Percentiles rank a stretch among this genome's conserved stretches.
Evolutionary conservation across 2,329 filamentous ascomycete species (phyloP).

Genomic region (Berkeleyomyces basicola): DNA sequence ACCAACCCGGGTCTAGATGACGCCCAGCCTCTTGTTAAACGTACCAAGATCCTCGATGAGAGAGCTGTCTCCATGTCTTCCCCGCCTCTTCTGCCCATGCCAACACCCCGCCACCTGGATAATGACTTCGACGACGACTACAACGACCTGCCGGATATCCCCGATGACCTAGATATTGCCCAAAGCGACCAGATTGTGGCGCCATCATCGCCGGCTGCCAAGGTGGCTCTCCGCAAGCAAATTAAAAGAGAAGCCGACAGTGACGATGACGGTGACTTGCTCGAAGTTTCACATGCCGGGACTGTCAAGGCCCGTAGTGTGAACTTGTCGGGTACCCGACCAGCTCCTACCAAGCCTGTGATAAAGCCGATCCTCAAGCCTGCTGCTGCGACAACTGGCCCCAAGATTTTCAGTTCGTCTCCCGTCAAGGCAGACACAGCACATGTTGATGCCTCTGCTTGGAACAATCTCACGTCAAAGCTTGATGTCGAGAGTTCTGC

Average conservation of each 20-base stretch:
- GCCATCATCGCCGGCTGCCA: slow-evolving; percentile 73
- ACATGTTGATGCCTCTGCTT: slow-evolving; percentile 59
- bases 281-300: slow-evolving; percentile 71
- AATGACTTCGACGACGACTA: slow-evolving; percentile 40
- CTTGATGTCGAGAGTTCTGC: slow-evolving; percentile 65
- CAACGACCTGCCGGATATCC: slow-evolving; percentile 35
- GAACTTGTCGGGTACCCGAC: slow-evolving; percentile 66
- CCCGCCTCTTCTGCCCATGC: slow-evolving; percentile 21
- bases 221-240: slow-evolving; percentile 55
- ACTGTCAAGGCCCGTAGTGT: slow-evolving; percentile 53
- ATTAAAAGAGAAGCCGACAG: slow-evolving; percentile 43
- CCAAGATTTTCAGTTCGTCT: slow-evolving; percentile 27
- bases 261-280: slow-evolving; percentile 64
- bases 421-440: slow-evolving; percentile 3
- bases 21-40: slow-evolving; percentile 37
- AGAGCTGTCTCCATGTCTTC: slow-evolving; percentile 26
- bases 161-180: slow-evolving; percentile 50
- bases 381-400: slow-evolving; percentile 42
- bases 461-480: slow-evolving; percentile 74
- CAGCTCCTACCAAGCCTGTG: slow-evolving; percentile 36
- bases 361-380: slow-evolving; percentile 47
- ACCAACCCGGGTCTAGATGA: slow-evolving; percentile 26
- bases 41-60: slow-evolving; percentile 33
- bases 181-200: slow-evolving; percentile 58
- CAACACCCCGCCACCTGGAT: slow-evolving; percentile 24